Evolutionary conservation across 768 basidiomycete species (phyloP), one percentile per base, ranked within the genome.

Genomic region (Tricholoma hemisulphureum): DNA sequence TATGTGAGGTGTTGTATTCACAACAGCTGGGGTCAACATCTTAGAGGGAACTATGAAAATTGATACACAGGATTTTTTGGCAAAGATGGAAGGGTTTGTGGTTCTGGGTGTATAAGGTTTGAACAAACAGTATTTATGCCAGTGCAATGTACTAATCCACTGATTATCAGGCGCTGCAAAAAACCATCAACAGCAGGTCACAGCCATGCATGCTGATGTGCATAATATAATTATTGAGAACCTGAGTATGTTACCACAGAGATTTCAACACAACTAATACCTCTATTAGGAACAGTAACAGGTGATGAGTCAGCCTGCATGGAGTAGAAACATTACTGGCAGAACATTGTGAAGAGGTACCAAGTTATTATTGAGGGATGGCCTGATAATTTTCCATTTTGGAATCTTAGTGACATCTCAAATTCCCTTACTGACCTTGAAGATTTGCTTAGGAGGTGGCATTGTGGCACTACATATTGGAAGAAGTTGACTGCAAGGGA

Each of bases 301-400:
- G 56, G 41, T 3, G 50, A 63, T 39, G 4, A 51, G n/a, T 37
- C 46, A 24, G 64, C 58, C n/a, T 20, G 35, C 16, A 63, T 65
- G 58, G 49, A 63, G 32, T 65, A 60, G 58, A 57, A 51, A 24
- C 35, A 56, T 13, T 63, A 65, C 39, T 63, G 60, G 65, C 8
- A 14, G 1, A 62, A 63, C 39, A 45, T 63, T 48, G 61, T 61
- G 4, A 35, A 45, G 32, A 39, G 31, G 3, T 57, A 65, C 35
- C 43, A 45, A 10, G 64, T 67, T 16, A 37, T 61, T 8, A 49
- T 65, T 24, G 58, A 59, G 16, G 62, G 64, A 4, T 67, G 65
- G 65, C 62, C 59, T 9, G 37, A 18, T 16, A 32, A 55, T 2
- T 51, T 63, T 10, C 61, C 58, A n/a, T 67, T 67, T 55, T 34